phyloP scores from a whole-genome alignment of 257 asterid genomes.

The Solanum chilense region DNA sequence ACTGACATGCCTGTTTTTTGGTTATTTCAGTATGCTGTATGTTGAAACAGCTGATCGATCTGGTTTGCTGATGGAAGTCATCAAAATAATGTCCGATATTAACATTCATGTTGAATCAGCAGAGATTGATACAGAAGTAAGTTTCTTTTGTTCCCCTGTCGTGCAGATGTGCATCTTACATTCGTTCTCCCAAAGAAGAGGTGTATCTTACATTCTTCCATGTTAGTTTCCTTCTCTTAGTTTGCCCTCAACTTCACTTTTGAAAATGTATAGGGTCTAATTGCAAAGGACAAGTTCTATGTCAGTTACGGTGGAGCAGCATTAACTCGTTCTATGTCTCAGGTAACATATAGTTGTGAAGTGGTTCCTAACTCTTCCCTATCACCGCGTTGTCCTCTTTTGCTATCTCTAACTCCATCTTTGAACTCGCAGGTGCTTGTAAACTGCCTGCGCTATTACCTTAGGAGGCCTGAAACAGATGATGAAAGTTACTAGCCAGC shows the following conservation, averaged over 20 bases:
- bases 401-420: neutral
- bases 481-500: slow-evolving; percentile 73
- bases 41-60: slow-evolving; percentile 95
- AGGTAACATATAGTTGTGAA: slow-evolving; percentile 37
- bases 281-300: slow-evolving; percentile 90
- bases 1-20: neutral
- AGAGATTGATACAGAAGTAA: slow-evolving; percentile 91
- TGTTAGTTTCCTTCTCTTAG: neutral
- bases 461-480: slow-evolving; percentile 79
- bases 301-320: slow-evolving; percentile 95
- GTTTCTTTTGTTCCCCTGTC: neutral
- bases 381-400: neutral
- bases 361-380: neutral
- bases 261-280: slow-evolving; percentile 53
- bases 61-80: slow-evolving; percentile 72
- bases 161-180: neutral
- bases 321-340: slow-evolving; percentile 78
- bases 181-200: neutral
- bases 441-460: slow-evolving; percentile 83
- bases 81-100: slow-evolving; percentile 70
- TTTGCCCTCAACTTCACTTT: neutral
- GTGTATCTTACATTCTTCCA: neutral
- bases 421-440: slow-evolving; percentile 57
- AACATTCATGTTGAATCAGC: slow-evolving; percentile 86
- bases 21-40: slow-evolving; percentile 68